Evolutionary conservation across 2,329 filamentous ascomycete species (phyloP).

Genomic region (Calycina herbarum): DNA sequence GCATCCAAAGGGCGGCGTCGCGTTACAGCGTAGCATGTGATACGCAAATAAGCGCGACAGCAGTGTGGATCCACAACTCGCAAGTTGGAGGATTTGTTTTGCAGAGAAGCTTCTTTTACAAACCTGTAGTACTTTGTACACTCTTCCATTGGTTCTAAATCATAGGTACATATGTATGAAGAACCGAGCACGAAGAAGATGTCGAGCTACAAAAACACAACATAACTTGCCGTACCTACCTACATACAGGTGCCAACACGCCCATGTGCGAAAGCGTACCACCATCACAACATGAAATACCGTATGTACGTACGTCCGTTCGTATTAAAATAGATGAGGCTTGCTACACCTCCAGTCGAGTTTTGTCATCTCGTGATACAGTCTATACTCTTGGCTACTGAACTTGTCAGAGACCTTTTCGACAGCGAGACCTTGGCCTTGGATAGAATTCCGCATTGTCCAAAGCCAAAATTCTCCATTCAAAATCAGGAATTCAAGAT

Average conservation of each 20-base stretch:
- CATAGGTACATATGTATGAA: not conserved
- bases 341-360: not conserved
- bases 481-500: too few species aligned
- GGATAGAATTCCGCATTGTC: too few species aligned
- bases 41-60: too few species aligned
- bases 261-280: not conserved
- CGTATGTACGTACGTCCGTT: not conserved
- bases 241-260: not conserved
- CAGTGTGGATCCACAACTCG: too few species aligned
- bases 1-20: too few species aligned
- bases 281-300: not conserved
- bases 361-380: not conserved
- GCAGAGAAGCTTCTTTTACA: too few species aligned
- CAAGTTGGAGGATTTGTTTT: too few species aligned
- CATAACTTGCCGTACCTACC: not conserved
- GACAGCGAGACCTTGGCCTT: too few species aligned
- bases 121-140: too few species aligned
- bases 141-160: too few species aligned
- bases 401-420: too few species aligned
- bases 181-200: not conserved
- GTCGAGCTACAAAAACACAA: not conserved
- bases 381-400: not conserved
- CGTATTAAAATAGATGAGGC: not conserved
- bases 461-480: too few species aligned
- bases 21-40: not conserved